Evolutionary conservation across 257 asterid genomes (phyloP).

Genomic region (Cynanchum wilfordii): DNA sequence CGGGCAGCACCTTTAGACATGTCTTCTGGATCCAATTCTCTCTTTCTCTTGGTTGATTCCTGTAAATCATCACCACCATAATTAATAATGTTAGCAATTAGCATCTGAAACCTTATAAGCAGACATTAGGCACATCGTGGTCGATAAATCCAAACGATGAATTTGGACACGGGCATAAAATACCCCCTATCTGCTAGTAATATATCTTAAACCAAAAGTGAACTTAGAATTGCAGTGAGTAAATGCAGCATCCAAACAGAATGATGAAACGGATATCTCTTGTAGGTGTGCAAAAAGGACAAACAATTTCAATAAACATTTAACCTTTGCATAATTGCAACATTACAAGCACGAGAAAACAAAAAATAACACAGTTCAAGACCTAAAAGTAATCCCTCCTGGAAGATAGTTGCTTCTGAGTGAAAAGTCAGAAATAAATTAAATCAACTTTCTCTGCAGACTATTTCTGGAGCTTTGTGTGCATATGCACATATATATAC

Average conservation of each 20-base stretch:
- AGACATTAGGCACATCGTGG: neutral
- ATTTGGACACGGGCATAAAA: neutral
- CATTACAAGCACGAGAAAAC: neutral
- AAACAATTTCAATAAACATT: neutral
- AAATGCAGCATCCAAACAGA: neutral
- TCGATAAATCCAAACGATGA: neutral
- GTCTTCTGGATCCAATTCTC: slow-evolving; percentile 56
- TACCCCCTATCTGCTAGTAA: too few species aligned
- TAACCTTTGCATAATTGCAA: neutral
- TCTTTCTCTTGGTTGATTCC: slow-evolving; percentile 59
- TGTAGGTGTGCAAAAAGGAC: neutral
- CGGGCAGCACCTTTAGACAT: slow-evolving; percentile 57
- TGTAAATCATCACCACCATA: slow-evolving; percentile 24
- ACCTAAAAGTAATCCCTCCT: neutral
- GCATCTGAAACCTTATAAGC: neutral
- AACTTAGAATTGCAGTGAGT: neutral
- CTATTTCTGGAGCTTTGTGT: neutral
- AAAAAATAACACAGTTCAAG: neutral
- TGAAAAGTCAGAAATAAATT: neutral
- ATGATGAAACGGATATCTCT: neutral
- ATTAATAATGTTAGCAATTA: neutral
- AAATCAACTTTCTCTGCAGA: neutral
- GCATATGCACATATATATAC: too few species aligned
- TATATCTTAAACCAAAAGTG: neutral
- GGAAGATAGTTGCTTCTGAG: neutral